Evolutionary conservation across 2,329 filamentous ascomycete genomes (phyloP).

Genomic region (Colletotrichum higginsianum): DNA sequence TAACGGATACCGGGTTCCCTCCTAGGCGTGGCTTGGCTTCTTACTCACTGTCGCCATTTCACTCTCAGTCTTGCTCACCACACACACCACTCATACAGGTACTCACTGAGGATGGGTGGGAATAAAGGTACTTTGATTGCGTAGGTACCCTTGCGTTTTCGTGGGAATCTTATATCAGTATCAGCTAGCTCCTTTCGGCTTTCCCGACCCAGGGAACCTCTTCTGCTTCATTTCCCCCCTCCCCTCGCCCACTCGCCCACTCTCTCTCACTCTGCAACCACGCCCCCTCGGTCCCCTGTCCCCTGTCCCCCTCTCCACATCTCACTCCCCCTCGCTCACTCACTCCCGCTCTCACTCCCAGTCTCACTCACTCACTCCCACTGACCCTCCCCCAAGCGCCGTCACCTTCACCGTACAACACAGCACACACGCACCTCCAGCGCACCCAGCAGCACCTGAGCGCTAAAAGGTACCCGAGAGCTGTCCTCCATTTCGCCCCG

Average conservation of each 20-base stretch:
- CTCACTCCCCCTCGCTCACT: not conserved
- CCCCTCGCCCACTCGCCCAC: too few species aligned
- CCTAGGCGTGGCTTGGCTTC: too few species aligned
- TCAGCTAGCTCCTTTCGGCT: conserved; percentile 19
- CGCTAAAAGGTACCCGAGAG: conserved; percentile 17
- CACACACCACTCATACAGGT: too few species aligned
- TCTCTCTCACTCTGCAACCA: not conserved
- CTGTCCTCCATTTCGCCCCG: conserved; percentile 20
- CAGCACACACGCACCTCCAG: too few species aligned
- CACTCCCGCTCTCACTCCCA: not conserved
- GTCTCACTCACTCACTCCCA: too few species aligned
- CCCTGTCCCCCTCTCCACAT: not conserved
- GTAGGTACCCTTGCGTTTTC: not conserved
- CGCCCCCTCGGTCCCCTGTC: not conserved
- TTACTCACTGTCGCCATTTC: too few species aligned
- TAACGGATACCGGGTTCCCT: too few species aligned
- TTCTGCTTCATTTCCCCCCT: not conserved
- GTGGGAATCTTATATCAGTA: not conserved
- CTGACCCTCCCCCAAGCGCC: too few species aligned
- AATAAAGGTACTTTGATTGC: too few species aligned
- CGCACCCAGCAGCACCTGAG: conserved; percentile 2
- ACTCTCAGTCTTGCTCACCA: too few species aligned
- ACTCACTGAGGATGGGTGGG: too few species aligned
- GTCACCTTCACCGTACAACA: too few species aligned
- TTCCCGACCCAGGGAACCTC: conserved; percentile 32